Conservation (phyloP, 345 rosid species). For the Aquilaria malaccensis region DNA sequence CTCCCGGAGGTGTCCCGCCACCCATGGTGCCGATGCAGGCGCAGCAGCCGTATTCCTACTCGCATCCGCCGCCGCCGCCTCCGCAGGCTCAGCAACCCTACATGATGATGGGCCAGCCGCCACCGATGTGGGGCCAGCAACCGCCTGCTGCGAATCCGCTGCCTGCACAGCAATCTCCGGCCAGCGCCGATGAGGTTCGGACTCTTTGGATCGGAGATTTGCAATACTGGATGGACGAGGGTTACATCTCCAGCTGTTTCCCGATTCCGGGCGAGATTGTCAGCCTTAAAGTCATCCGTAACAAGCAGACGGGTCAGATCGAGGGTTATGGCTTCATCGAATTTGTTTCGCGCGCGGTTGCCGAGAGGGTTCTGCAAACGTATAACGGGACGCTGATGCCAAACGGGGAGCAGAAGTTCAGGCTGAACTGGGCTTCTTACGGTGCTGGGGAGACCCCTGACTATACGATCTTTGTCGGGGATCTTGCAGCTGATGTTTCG, state of each 20-base stretch:
- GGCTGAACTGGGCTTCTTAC: conserved; percentile 80
- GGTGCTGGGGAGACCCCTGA: conserved; percentile 78
- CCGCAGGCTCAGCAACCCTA: conserved; percentile 41
- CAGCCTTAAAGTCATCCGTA: conserved; percentile 65
- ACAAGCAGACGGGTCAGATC: conserved; percentile 61
- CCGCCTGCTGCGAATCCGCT: conserved; percentile 12
- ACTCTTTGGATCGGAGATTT: conserved; percentile 97
- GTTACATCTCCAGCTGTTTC: conserved; percentile 46
- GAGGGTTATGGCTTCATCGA: conserved; percentile 90
- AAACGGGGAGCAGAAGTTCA: conserved; percentile 59
- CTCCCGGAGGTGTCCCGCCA: conserved; percentile 20
- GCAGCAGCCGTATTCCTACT: conserved; percentile 42
- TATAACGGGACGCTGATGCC: conserved; percentile 70
- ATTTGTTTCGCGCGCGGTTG: conserved; percentile 58
- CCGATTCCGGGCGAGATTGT: conserved; percentile 64
- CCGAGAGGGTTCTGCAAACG: conserved; percentile 71
- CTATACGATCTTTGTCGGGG: conserved; percentile 80
- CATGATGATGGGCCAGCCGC: conserved; percentile 43
- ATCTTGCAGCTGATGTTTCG: conserved; percentile 89
- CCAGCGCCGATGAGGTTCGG: conserved; percentile 62
- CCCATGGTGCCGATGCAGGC: conserved; percentile 26
- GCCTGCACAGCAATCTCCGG: conserved; percentile 29
- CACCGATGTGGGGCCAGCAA: conserved; percentile 59
- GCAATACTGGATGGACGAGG: conserved; percentile 96
- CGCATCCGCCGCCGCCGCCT: conserved; percentile 36